Percentiles rank a stretch among this genome's conserved stretches.
phyloP scores from a whole-genome alignment of 148 eudicot genomes.

The Drosera capensis region DNA sequence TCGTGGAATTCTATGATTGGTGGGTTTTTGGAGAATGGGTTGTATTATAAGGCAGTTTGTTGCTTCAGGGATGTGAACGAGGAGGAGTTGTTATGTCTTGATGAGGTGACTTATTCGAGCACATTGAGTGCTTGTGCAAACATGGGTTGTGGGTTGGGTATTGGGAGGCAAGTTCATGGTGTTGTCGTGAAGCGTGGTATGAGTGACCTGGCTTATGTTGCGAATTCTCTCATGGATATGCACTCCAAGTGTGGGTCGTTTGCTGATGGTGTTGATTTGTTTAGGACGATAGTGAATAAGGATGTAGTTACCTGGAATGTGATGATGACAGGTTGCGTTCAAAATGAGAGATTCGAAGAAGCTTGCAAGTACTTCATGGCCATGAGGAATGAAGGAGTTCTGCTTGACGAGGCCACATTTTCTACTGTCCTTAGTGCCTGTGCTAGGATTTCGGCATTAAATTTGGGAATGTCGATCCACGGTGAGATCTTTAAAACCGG shows the following conservation, averaged over 20 bases:
- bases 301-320: slow-evolving; percentile 47
- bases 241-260: slow-evolving; percentile 26
- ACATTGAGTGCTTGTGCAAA: slow-evolving; percentile 44
- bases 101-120: slow-evolving; percentile 35
- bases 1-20: slow-evolving; percentile 37
- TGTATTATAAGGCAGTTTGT: slow-evolving; percentile 12
- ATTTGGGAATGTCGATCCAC: slow-evolving; percentile 29
- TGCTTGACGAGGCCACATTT: slow-evolving; percentile 26
- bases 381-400: slow-evolving; percentile 23
- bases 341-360: slow-evolving; percentile 23
- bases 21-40: slow-evolving; percentile 19
- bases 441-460: slow-evolving; percentile 26
- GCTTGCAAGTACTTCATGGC: slow-evolving; percentile 31
- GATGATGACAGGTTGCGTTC: slow-evolving; percentile 25
- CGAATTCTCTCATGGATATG: slow-evolving; percentile 41
- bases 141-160: slow-evolving; percentile 10
- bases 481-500: slow-evolving; percentile 27
- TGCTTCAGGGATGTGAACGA: slow-evolving; percentile 16
- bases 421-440: slow-evolving; percentile 28
- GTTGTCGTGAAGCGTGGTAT: slow-evolving; percentile 22
- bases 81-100: slow-evolving; percentile 11
- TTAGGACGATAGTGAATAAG: slow-evolving; percentile 12
- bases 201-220: slow-evolving; percentile 20
- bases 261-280: slow-evolving; percentile 20
- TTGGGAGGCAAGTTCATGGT: slow-evolving; percentile 31